A percentile compares a stretch with the other conserved stretches of the same genome.
These are phyloP conservation scores for Cercospora sojina DNA, from an alignment of 2,329 filamentous ascomycete genomes.

Conservation along the genomic window DNA sequence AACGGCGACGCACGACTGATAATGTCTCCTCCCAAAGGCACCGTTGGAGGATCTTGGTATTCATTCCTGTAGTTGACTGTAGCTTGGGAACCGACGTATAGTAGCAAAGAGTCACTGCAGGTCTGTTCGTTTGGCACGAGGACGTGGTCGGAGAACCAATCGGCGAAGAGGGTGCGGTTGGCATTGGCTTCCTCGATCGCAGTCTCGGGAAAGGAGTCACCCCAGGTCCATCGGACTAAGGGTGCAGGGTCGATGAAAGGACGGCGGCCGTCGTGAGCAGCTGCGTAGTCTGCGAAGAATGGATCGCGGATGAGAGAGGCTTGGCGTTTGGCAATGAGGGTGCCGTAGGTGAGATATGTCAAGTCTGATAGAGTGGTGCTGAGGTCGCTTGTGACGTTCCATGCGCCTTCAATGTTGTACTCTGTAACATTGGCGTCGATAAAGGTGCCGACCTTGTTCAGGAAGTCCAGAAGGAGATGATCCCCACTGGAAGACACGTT, in stretches of 20 bases:
- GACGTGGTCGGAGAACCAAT: conserved; percentile 51
- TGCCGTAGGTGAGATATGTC: conserved; percentile 49
- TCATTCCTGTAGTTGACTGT: conserved; percentile 47
- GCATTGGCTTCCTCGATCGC: conserved; percentile 45
- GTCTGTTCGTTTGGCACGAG: conserved; percentile 44
- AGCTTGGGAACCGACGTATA: conserved; percentile 50
- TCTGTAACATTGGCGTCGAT: conserved; percentile 41
- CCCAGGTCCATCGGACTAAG: conserved; percentile 50
- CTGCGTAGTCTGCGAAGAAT: conserved; percentile 53
- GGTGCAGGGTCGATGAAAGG: conserved; percentile 55
- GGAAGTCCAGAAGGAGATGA: conserved; percentile 45
- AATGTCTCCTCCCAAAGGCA: conserved; percentile 52
- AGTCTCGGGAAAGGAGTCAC: conserved; percentile 42
- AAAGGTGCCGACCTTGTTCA: conserved; percentile 46
- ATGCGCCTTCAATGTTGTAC: conserved; percentile 41
- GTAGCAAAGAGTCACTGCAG: conserved; percentile 52
- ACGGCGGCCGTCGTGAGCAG: conserved; percentile 45
- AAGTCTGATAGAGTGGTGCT: conserved; percentile 38
- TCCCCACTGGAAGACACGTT: conserved; percentile 40
- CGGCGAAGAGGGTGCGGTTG: conserved; percentile 52
- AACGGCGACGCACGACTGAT: conserved; percentile 51
- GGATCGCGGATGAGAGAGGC: conserved; percentile 48
- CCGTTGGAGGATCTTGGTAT: conserved; percentile 45
- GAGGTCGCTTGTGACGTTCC: conserved; percentile 37
- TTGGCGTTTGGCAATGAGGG: conserved; percentile 52